Evolutionary conservation across 2,329 filamentous ascomycete genomes (phyloP), one percentile per base, ranked within the genome.

Genomic region (Xylaria sp.): DNA sequence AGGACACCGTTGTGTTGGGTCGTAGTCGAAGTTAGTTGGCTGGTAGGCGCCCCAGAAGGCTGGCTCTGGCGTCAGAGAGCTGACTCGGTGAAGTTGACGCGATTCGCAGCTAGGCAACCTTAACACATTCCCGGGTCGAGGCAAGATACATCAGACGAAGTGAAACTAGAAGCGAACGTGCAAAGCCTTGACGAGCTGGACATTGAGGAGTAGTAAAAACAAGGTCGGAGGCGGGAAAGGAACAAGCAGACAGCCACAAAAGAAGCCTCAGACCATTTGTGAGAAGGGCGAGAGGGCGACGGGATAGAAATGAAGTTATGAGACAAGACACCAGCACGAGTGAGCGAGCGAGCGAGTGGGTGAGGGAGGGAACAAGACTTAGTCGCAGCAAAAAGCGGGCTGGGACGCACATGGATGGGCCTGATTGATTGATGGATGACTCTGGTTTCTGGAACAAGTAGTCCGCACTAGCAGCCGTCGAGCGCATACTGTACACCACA

Each of bases 1-100:
- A 44, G 9, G 66, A 60, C 67, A 70, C 76, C 74, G 74, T 75
- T 68, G 70, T 69, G 71, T 70, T 75, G 76, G 76, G 75, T 73
- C 74, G 72, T 67, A 57, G 71, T 57, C 64, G 67, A 75, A 77
- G 70, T 74, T 72, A 75, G 72, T 75, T 74, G 15, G 54, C 59
- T 9, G 44, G 25, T 28, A 7, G 46, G 48, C 55, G 72, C 73
- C 73, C 74, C 72, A 69, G 70, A 73, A 68, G 59, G 51, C 70
- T 74, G 72, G 76, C 71, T 73, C 70, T 70, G 71, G 69, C 63
- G 71, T 55, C 66, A 52, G 50, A 32, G 51, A 71, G 66, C 63
- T 72, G 66, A 73, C 69, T 74, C 69, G 69, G 41, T 57, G 44
- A 7, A 55, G 34, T 28, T 63, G 58, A 66, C 55, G 61, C 70